Conservation (phyloP, 495 filamentous ascomycete species). For the Glonium stellatum region DNA sequence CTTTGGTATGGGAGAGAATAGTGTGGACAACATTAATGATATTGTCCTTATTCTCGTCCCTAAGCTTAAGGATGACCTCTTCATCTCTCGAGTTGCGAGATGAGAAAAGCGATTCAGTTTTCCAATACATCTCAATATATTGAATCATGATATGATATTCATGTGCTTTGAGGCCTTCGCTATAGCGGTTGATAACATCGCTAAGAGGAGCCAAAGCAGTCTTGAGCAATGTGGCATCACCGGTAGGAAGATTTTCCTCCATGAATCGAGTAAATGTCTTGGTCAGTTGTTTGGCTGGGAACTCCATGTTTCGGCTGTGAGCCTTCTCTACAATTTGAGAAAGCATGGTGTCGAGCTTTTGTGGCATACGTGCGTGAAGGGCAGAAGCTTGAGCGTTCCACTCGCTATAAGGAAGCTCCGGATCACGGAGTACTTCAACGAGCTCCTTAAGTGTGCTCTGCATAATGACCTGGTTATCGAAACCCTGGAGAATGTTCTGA, state of each 20-base stretch:
- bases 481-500: slow-evolving; percentile 83
- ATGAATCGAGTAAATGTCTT: slow-evolving; percentile 83
- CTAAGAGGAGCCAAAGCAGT: slow-evolving; percentile 68
- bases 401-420: slow-evolving; percentile 90
- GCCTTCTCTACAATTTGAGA: slow-evolving; percentile 79
- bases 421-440: slow-evolving; percentile 79
- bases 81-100: slow-evolving; percentile 80
- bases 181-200: slow-evolving; percentile 73
- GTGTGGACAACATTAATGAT: slow-evolving; percentile 72
- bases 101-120: slow-evolving; percentile 80
- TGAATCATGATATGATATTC: slow-evolving; percentile 77
- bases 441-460: slow-evolving; percentile 77
- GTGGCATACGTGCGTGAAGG: slow-evolving; percentile 90
- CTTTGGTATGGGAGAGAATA: slow-evolving; percentile 87
- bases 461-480: slow-evolving; percentile 98
- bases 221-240: slow-evolving; percentile 64
- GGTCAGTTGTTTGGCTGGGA: slow-evolving; percentile 80
- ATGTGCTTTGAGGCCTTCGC: slow-evolving; percentile 82
- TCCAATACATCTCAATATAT: slow-evolving; percentile 71
- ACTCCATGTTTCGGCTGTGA: slow-evolving; percentile 68
- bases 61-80: slow-evolving; percentile 85
- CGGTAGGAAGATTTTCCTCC: slow-evolving; percentile 69
- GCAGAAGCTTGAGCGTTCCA: slow-evolving; percentile 93
- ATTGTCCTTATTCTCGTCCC: slow-evolving; percentile 94
- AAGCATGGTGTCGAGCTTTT: slow-evolving; percentile 77